Evolutionary conservation across 1,139 yeast species (phyloP), one percentile per base, ranked within the genome.

Genomic region (Pichia sp.): DNA sequence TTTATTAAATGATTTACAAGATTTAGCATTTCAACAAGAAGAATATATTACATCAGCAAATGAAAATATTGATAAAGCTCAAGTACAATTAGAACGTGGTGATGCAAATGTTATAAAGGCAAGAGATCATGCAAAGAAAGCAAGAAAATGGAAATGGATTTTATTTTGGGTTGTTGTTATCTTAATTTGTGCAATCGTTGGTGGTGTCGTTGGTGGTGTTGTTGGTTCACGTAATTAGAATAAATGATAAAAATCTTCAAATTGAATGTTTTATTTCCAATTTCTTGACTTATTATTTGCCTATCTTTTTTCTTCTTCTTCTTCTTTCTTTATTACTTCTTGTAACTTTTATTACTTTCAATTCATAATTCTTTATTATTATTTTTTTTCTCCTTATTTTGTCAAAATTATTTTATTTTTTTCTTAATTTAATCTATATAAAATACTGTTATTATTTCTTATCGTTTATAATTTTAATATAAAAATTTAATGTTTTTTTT

Each of bases 1-100:
- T 71, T 78, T 92, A 64, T 89, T 94, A 74, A 86, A 84, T 62
- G 98, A 92, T 66, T 88, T 92, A 95, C 97, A 92, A 71, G 89
- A 88, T 64, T 75, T 92, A 70, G 97, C 92, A 47, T 89, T 92
- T 60, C 96, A 90, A 70, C 98, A 92, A 73, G 97, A 89, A 67
- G 90, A 82, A 60, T 83, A 86, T 53, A 83, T 92, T 57, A 86
- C 84, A 62, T 86, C 81, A 64, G 83, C 89, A 59, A 90, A 87
- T 66, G 81, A 86, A 58, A 86, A 87, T 62, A 87, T 90, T 50
- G 81, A 74, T 48, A 76, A 75, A 49, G 97, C 97, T 36, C 96
- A 89, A 68, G 83, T 79, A 53, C 95, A 92, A 66, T 81, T 92
- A 59, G 96, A 90, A 71, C 83, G 83, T 65, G 99, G 97, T 67